Percentiles rank a stretch among this genome's conserved stretches.
phyloP scores from a whole-genome alignment of 202 grass and related monocot genomes.

The Panicum virgatum region DNA sequence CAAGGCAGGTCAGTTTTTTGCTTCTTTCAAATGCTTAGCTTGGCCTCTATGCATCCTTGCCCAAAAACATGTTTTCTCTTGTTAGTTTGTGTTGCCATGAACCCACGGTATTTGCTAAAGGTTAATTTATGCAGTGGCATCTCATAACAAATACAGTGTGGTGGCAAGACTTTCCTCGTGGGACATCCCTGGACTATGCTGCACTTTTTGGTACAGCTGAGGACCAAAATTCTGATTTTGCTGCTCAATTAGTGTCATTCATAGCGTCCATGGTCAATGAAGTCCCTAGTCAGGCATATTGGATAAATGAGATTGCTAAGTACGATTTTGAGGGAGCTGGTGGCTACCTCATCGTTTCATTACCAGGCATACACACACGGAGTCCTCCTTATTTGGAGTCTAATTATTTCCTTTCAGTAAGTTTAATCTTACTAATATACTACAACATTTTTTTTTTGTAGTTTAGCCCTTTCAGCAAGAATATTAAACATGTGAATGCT shows the following conservation, averaged over 20 bases:
- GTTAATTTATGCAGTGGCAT: conserved; percentile 69
- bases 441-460: not conserved
- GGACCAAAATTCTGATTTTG: conserved; percentile 70
- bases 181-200: conserved; percentile 61
- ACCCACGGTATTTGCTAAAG: not conserved
- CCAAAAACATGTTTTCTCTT: not conserved
- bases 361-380: conserved; percentile 66
- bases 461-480: conserved; percentile 12
- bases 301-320: conserved; percentile 74
- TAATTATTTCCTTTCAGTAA: conserved; percentile 74
- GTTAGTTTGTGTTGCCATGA: conserved; percentile 24
- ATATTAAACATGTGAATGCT: conserved; percentile 16
- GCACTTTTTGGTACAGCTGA: conserved; percentile 54
- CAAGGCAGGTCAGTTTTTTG: conserved; percentile 61
- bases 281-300: conserved; percentile 74
- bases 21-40: not conserved
- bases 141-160: conserved; percentile 89
- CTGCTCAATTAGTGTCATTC: conserved; percentile 68
- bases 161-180: conserved; percentile 81
- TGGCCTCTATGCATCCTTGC: conserved; percentile 16
- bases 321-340: conserved; percentile 75
- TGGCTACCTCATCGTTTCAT: conserved; percentile 73
- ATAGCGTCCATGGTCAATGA: conserved; percentile 73
- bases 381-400: conserved; percentile 54
- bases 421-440: conserved; percentile 30